Conservation (phyloP, 1,284 basidiomycete genomes). For the Mycosarcoma mackinlayi region DNA sequence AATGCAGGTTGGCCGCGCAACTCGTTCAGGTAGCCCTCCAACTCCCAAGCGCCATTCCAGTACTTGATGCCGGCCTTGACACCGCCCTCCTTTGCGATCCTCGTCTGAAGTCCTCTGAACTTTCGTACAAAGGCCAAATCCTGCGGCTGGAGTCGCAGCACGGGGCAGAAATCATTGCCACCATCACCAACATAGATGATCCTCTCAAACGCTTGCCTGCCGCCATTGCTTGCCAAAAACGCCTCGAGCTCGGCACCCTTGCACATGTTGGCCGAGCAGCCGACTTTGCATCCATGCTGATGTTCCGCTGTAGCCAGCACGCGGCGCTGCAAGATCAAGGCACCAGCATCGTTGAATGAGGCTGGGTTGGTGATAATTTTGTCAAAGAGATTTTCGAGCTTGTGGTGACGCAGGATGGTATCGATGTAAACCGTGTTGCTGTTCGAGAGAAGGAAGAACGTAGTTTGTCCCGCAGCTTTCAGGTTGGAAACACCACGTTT, state of each 20-base stretch:
- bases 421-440: slow-evolving; percentile 94
- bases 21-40: slow-evolving; percentile 53
- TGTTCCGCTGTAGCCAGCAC: slow-evolving; percentile 75
- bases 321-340: slow-evolving; percentile 81
- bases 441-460: slow-evolving; percentile 90
- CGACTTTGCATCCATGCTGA: slow-evolving; percentile 86
- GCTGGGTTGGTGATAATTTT: slow-evolving; percentile 95
- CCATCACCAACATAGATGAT: slow-evolving; percentile 95
- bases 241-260: slow-evolving; percentile 92
- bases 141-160: slow-evolving; percentile 75
- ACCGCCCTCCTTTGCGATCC: slow-evolving; percentile 57
- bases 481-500: slow-evolving; percentile 82
- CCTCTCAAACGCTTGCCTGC: slow-evolving; percentile 76
- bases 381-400: slow-evolving; percentile 74
- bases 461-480: slow-evolving; percentile 73
- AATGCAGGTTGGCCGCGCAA: slow-evolving; percentile 20
- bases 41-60: slow-evolving; percentile 67
- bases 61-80: slow-evolving; percentile 60
- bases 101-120: slow-evolving; percentile 61
- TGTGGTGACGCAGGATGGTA: slow-evolving; percentile 70
- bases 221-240: slow-evolving; percentile 79
- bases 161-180: slow-evolving; percentile 93
- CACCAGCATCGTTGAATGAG: slow-evolving; percentile 78
- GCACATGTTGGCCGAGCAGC: slow-evolving; percentile 97
- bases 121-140: slow-evolving; percentile 65